Evolutionary conservation across 2,329 filamentous ascomycete species (phyloP).

Genomic region (Ceratocystis papillata): DNA sequence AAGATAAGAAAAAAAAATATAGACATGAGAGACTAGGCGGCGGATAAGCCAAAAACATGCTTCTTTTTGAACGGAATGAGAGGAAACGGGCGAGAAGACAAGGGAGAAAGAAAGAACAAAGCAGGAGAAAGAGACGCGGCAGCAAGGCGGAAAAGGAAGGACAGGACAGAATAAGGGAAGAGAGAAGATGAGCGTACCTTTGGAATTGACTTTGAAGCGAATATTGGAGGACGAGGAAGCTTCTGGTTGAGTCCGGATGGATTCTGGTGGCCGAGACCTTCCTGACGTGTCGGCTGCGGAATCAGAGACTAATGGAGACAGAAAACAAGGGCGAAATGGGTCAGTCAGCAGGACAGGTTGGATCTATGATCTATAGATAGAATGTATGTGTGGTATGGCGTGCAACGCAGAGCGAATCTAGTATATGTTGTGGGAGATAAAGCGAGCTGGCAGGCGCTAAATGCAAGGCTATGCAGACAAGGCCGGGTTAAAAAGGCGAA

Average conservation of each 20-base stretch:
- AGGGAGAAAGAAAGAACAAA: not conserved
- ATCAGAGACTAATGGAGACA: conserved; percentile 16
- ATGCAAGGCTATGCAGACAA: conserved; percentile 6
- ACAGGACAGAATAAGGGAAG: not conserved
- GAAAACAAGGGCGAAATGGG: conserved; percentile 8
- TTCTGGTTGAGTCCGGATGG: conserved; percentile 7
- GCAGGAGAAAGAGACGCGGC: not conserved
- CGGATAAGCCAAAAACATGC: not conserved
- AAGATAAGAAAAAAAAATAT: not conserved
- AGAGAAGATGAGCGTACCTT: conserved; percentile 15
- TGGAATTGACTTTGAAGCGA: conserved; percentile 19
- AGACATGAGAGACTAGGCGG: not conserved
- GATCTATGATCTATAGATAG: not conserved
- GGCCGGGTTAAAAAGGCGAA: not conserved
- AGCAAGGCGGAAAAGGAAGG: not conserved
- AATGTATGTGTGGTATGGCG: too few relatives aligned
- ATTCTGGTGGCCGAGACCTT: conserved; percentile 19
- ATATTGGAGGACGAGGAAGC: conserved; percentile 18
- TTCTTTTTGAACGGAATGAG: too few relatives aligned
- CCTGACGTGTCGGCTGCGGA: conserved; percentile 18
- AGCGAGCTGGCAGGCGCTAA: not conserved
- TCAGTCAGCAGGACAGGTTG: not conserved
- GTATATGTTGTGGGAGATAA: not conserved
- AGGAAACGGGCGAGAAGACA: not conserved
- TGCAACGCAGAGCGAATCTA: not conserved